phyloP scores from a whole-genome alignment of 345 rosid species.

The Raphanus sativus region DNA sequence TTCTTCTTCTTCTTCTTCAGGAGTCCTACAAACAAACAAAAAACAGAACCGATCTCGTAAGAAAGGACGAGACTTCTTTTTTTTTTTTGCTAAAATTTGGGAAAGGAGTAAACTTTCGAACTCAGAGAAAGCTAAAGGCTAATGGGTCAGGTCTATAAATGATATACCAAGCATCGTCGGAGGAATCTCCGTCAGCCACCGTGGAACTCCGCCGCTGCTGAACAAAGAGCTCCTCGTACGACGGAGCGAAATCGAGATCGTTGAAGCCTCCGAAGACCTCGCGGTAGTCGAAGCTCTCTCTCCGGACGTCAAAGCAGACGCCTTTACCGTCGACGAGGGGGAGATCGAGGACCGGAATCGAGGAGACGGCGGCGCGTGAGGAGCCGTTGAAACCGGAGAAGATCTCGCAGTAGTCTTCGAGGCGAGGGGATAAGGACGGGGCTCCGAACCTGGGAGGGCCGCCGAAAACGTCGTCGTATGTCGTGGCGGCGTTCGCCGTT shows the following conservation, averaged over 20 bases:
- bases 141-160: neutral
- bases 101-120: neutral
- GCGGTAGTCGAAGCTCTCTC: constrained; percentile 59
- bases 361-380: constrained; percentile 60
- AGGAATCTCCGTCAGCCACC: constrained; percentile 50
- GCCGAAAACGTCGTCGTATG: constrained; percentile 78
- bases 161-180: constrained; percentile 78
- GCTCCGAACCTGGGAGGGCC: constrained; percentile 62
- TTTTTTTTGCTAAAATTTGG: no score
- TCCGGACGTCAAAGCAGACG: constrained; percentile 62
- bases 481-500: constrained; percentile 32
- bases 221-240: constrained; percentile 58
- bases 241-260: constrained; percentile 59
- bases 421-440: constrained; percentile 71
- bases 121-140: neutral
- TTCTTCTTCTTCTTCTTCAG: constrained; percentile 52
- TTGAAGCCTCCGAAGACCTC: constrained; percentile 76
- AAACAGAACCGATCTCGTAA: neutral
- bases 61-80: neutral
- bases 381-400: constrained; percentile 71
- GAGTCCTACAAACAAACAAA: constrained; percentile 53
- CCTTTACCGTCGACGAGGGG: constrained; percentile 51
- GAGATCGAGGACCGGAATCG: constrained; percentile 92
- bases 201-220: constrained; percentile 26
- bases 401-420: constrained; percentile 79